Evolutionary conservation across 106 monocot species (phyloP).

Genomic region (Dendrobium chrysotoxum): DNA sequence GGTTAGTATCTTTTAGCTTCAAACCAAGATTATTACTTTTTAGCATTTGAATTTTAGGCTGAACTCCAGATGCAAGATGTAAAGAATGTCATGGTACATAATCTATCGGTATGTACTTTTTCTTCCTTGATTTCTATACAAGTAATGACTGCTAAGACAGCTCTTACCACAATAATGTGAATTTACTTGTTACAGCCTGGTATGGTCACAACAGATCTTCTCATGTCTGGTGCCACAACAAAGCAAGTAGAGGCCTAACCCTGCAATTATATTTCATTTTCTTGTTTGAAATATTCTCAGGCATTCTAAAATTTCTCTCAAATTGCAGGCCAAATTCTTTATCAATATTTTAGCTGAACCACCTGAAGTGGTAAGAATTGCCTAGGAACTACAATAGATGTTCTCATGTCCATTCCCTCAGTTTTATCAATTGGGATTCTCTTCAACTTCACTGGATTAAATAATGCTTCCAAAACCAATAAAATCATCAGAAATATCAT

Average conservation of each 20-base stretch:
- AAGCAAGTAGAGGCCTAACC: conserved; percentile 56
- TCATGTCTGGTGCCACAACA: conserved; percentile 92
- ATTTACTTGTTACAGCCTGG: conserved; percentile 72
- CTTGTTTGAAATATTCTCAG: not conserved
- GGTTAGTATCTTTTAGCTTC: not conserved
- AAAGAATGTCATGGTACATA: conserved; percentile 95
- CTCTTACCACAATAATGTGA: not conserved
- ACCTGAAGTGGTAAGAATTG: conserved; percentile 73
- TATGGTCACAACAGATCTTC: conserved; percentile 98
- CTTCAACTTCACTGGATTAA: not conserved
- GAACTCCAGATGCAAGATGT: conserved; percentile 93
- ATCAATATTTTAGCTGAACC: conserved; percentile 98
- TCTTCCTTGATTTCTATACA: not conserved
- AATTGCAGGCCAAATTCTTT: conserved; percentile 89
- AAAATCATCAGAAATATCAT: not conserved
- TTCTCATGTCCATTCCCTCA: not conserved
- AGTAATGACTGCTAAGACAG: not conserved
- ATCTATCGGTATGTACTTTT: conserved; percentile 58
- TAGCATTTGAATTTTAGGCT: conserved; percentile 34
- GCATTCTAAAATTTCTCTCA: not conserved
- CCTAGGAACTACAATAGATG: not conserved
- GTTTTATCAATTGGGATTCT: not conserved
- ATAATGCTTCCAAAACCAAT: not conserved
- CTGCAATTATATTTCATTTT: not conserved
- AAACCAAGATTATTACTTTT: not conserved